A percentile compares a stretch with the other conserved stretches of the same genome.
Conservation (phyloP, 2,329 filamentous ascomycete genomes). For the Leptographium galeiforme region DNA sequence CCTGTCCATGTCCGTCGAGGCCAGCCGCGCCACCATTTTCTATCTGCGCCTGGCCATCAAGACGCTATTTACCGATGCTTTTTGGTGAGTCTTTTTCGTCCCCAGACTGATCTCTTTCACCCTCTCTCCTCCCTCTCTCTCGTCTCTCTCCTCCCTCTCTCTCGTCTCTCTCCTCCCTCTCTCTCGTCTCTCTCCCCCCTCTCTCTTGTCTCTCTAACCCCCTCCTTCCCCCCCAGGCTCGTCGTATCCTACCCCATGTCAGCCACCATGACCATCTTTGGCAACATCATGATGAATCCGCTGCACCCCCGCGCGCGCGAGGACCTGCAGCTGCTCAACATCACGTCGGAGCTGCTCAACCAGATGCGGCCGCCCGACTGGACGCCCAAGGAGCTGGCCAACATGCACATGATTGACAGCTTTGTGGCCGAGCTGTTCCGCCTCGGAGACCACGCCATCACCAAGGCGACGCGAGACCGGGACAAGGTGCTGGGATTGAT, state of each 20-base stretch:
- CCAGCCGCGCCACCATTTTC: conserved; percentile 39
- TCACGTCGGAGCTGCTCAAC: conserved; percentile 28
- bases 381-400: conserved; percentile 4
- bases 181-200: too few species aligned
- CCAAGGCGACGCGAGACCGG: conserved; percentile 3
- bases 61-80: conserved; percentile 30
- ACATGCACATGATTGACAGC: conserved; percentile 7
- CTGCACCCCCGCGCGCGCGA: conserved; percentile 24
- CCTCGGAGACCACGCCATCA: conserved; percentile 6
- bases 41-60: conserved; percentile 30
- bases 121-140: too few species aligned
- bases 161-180: too few species aligned
- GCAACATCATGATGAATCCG: conserved; percentile 37
- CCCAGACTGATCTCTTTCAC: too few species aligned
- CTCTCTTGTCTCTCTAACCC: background rate
- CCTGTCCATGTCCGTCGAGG: conserved; percentile 37
- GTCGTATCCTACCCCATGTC: conserved; percentile 43
- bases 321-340: conserved; percentile 32
- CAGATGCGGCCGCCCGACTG: conserved; percentile 16
- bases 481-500: background rate
- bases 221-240: conserved; percentile 23
- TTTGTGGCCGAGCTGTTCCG: conserved; percentile 10
- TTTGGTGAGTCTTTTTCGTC: conserved; percentile 37
- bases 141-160: too few species aligned
- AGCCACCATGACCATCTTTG: conserved; percentile 40